Conservation (phyloP, 495 filamentous ascomycete species). For the Penicillium samsonianum region DNA sequence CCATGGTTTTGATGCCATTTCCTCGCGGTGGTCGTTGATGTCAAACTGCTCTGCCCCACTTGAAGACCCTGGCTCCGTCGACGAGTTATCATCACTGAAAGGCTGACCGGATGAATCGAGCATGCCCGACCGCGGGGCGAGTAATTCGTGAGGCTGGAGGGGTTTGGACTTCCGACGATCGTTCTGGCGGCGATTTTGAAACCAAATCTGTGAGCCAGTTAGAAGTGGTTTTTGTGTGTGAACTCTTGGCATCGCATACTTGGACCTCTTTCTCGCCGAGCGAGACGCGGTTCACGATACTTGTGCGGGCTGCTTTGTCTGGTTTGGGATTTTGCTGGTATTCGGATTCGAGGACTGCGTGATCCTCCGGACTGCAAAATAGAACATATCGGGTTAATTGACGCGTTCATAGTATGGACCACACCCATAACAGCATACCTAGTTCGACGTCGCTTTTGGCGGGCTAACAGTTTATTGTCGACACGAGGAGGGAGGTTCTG, state of each 20-base stretch:
- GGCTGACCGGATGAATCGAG: slow-evolving; percentile 55
- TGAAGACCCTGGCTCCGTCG: slow-evolving; percentile 36
- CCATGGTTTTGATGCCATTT: slow-evolving; percentile 26
- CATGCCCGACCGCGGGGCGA: slow-evolving; percentile 52
- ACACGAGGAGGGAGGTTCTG: slow-evolving; percentile 63
- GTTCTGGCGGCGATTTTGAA: slow-evolving; percentile 96
- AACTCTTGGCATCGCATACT: slow-evolving; percentile 58
- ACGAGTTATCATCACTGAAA: slow-evolving; percentile 47
- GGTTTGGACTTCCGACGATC: slow-evolving; percentile 88
- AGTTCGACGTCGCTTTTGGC: slow-evolving; percentile 72
- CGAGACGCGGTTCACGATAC: slow-evolving; percentile 80
- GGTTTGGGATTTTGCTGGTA: slow-evolving; percentile 87
- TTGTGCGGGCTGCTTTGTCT: slow-evolving; percentile 82
- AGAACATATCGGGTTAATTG: slow-evolving; percentile 16
- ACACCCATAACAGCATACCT: slow-evolving; percentile 39
- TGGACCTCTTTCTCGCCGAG: slow-evolving; percentile 98
- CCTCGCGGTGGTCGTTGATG: slow-evolving; percentile 23
- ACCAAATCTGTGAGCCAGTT: slow-evolving; percentile 79
- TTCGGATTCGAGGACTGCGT: slow-evolving; percentile 85
- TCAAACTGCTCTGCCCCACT: slow-evolving; percentile 37
- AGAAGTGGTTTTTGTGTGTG: slow-evolving; percentile 21
- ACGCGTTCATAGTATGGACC: slow-evolving; percentile 15
- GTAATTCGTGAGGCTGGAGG: slow-evolving; percentile 77
- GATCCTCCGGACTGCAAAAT: slow-evolving; percentile 74
- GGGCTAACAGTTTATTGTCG: slow-evolving; percentile 66